These are phyloP conservation scores for Zasmidium cellare DNA, from an alignment of 2,329 filamentous ascomycete genomes.

Conservation along the genomic window DNA sequence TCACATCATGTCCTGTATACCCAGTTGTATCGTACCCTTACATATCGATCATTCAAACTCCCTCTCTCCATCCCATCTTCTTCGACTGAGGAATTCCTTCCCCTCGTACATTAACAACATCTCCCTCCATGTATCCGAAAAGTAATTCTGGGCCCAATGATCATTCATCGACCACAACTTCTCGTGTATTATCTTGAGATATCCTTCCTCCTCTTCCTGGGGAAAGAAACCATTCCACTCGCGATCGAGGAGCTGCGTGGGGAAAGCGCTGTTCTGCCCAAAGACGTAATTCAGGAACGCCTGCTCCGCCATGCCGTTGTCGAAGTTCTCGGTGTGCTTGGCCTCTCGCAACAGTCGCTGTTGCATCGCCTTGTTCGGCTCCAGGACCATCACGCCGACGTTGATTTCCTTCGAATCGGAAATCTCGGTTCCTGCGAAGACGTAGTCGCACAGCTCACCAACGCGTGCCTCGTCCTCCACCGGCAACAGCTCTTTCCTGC, in stretches of 20 bases:
- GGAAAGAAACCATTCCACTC: constrained; percentile 25
- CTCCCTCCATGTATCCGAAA: constrained; percentile 15
- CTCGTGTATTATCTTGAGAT: constrained; percentile 24
- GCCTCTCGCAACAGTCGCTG: constrained; percentile 17
- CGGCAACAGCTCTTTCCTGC: constrained; percentile 17
- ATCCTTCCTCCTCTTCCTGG: constrained; percentile 13
- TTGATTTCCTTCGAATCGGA: constrained; percentile 20
- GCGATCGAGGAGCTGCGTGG: constrained; percentile 15
- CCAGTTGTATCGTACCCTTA: background rate
- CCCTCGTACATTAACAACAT: constrained; percentile 22
- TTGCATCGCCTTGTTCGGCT: constrained; percentile 23
- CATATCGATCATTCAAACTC: constrained; percentile 8
- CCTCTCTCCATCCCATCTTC: constrained; percentile 10
- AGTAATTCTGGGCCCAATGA: constrained; percentile 18
- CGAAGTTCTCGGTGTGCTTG: constrained; percentile 18
- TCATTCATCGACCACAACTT: constrained; percentile 21
- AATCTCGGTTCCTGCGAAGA: constrained; percentile 18
- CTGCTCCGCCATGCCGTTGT: constrained; percentile 24
- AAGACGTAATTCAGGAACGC: constrained; percentile 22
- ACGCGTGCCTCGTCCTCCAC: constrained; percentile 20
- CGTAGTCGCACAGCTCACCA: constrained; percentile 21
- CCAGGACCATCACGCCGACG: constrained; percentile 23
- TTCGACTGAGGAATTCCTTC: constrained; percentile 15
- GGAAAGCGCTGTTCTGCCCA: constrained; percentile 18
- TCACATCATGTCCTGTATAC: background rate